Evolutionary conservation across 2,329 filamentous ascomycete genomes (phyloP).

Genomic region (Colletotrichum chlorophyti): DNA sequence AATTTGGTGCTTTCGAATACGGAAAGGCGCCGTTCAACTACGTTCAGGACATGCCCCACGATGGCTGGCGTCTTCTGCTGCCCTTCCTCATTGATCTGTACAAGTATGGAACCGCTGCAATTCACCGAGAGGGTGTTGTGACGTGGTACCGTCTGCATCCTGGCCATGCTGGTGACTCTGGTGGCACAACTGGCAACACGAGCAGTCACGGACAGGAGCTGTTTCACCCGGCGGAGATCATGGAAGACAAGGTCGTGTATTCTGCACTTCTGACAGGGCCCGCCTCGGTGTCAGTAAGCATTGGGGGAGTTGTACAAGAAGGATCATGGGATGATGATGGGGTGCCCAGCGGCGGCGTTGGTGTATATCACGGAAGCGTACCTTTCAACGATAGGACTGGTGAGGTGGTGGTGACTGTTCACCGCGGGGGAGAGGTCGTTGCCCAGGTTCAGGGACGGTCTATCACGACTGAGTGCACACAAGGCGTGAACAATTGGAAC

Average conservation of each 20-base stretch:
- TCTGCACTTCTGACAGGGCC: conserved; percentile 36
- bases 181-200: conserved; percentile 38
- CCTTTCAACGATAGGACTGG: conserved; percentile 33
- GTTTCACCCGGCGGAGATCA: conserved; percentile 29
- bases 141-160: conserved; percentile 36
- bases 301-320: conserved; percentile 32
- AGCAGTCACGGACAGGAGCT: conserved; percentile 34
- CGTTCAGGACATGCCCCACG: conserved; percentile 55
- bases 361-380: conserved; percentile 40
- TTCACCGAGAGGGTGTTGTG: conserved; percentile 35
- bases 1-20: conserved; percentile 23
- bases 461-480: conserved; percentile 14
- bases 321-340: conserved; percentile 31
- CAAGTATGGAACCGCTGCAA: conserved; percentile 36
- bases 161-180: conserved; percentile 30
- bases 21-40: conserved; percentile 44
- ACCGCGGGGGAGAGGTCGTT: background rate
- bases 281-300: conserved; percentile 35
- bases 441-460: conserved; percentile 21
- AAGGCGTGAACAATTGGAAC: conserved; percentile 30
- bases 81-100: conserved; percentile 44
- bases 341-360: conserved; percentile 34
- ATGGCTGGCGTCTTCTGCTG: conserved; percentile 55
- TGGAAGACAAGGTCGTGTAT: conserved; percentile 31
- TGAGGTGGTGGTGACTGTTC: conserved; percentile 32